Evolutionary conservation across 441 rosid genomes (phyloP).

Genomic region (Erodium texanum): DNA sequence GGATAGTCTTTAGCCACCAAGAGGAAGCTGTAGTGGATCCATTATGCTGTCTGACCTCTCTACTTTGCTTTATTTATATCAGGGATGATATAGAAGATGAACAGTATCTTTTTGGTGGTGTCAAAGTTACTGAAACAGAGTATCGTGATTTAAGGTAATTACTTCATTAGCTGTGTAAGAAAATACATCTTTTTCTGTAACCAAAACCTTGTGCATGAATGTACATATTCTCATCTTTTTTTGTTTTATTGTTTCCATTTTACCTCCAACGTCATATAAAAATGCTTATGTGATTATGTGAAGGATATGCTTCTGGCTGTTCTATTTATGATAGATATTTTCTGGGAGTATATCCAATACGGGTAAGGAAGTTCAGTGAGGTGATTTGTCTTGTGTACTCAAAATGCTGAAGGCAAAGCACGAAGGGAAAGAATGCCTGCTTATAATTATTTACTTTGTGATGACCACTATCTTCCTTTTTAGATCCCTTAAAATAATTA

Average conservation of each 20-base stretch:
- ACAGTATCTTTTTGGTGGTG: constrained; percentile 63
- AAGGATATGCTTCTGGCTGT: background rate
- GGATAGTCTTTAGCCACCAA: constrained; percentile 8
- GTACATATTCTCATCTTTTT: background rate
- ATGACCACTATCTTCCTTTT: background rate
- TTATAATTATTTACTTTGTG: background rate
- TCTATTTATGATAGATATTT: background rate
- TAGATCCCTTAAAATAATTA: background rate
- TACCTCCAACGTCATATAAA: background rate
- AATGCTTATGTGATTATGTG: background rate
- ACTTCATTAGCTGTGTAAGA: constrained; percentile 13
- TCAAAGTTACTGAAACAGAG: constrained; percentile 71
- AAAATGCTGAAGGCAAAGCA: background rate
- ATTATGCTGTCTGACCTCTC: constrained; percentile 8
- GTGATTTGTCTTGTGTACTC: constrained; percentile 4
- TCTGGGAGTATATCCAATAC: background rate
- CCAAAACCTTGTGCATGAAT: background rate
- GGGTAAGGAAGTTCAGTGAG: constrained; percentile 5
- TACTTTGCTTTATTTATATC: constrained; percentile 15
- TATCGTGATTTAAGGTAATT: constrained; percentile 50
- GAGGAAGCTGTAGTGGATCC: background rate
- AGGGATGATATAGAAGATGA: constrained; percentile 67
- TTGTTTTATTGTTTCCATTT: background rate
- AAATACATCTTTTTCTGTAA: background rate
- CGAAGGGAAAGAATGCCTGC: background rate